Evolutionary conservation across 164 flowering plant species (phyloP), one percentile per base, ranked within the genome.

Genomic region (Euptelea pleiosperma): DNA sequence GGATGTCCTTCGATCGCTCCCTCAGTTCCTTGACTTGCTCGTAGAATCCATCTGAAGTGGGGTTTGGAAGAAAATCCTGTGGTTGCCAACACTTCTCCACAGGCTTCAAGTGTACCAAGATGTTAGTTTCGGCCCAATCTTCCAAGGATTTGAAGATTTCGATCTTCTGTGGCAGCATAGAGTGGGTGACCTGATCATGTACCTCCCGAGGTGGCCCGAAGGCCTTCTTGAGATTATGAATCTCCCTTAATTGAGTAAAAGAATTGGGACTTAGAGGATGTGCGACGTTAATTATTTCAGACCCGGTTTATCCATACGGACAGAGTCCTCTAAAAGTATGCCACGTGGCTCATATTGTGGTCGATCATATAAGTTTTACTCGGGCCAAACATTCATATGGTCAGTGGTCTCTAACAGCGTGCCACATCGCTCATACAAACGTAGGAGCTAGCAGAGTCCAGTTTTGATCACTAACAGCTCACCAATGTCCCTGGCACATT

Each of bases 81-180:
- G 87, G 85, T 66, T 82, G 87, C 87, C 87, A 82, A 39, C 76
- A 73, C 52, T 78, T 76, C 63, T 82, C 87, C 7, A 82, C 85
- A 15, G 81, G 77, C 69, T 82, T 82, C 22, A 82, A 63, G 58
- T 63, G 78, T 55, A 62, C 64, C 58, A 82, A 63, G 34, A 82
- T 46, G 59, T 78, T 78, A 8, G 80, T 10, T 49, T 76, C 75
- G 11, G 87, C 87, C 87, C 87, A 82, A 35, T 40, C 72, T 56
- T 82, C 83, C 77, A 82, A 7, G 6, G 82, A 70, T 34, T 82
- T 75, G 56, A 82, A 82, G 44, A 78, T 74, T 71, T 80, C 84
- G 9, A 82, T 70, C 70, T 82, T 82, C 53, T 82, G 69, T 2
- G 79, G 84, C 22, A 83, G 82, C 87, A 82, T 74, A 37, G 84